These are phyloP conservation scores for Encephalitozoon cuniculi DNA, from an alignment of 371 early-diverging fungal genomes.

Conservation along the genomic window DNA sequence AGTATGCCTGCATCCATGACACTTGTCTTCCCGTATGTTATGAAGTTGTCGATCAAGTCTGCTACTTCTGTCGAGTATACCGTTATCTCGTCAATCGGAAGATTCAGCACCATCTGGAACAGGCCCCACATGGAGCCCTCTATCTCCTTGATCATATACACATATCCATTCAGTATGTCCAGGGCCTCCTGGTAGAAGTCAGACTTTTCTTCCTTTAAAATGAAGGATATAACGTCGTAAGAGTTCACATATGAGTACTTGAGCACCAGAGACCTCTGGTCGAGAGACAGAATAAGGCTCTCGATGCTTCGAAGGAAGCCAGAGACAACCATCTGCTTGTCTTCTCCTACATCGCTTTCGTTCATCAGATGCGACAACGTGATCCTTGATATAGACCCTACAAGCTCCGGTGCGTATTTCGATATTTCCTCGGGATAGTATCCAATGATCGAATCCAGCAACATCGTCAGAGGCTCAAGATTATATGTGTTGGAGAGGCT, in stretches of 20 bases:
- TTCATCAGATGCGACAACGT: slow-evolving; percentile 40
- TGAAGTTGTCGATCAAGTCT: slow-evolving; percentile 58
- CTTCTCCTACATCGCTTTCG: slow-evolving; percentile 36
- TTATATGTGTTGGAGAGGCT: slow-evolving; percentile 44
- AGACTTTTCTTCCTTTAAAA: slow-evolving; percentile 41
- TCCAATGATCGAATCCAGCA: slow-evolving; percentile 53
- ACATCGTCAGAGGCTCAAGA: slow-evolving; percentile 53
- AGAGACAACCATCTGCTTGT: slow-evolving; percentile 43
- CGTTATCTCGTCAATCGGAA: slow-evolving; percentile 44
- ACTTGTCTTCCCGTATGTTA: slow-evolving; percentile 52
- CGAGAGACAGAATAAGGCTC: slow-evolving; percentile 40
- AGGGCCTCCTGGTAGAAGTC: slow-evolving; percentile 57
- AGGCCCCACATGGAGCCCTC: slow-evolving; percentile 49
- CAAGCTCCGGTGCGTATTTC: slow-evolving; percentile 54
- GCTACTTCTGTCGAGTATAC: slow-evolving; percentile 46
- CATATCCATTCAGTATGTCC: slow-evolving; percentile 47
- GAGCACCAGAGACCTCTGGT: slow-evolving; percentile 22
- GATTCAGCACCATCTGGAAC: slow-evolving; percentile 40
- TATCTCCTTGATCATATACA: slow-evolving; percentile 53
- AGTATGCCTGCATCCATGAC: slow-evolving; percentile 33
- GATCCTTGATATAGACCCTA: slow-evolving; percentile 37
- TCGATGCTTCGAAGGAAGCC: slow-evolving; percentile 55
- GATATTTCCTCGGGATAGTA: slow-evolving; percentile 51
- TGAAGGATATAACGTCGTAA: slow-evolving; percentile 24
- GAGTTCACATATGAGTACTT: slow-evolving; percentile 33